Evolutionary conservation across 2,329 filamentous ascomycete species (phyloP), one percentile per base, ranked within the genome.

Genomic region (Cryphonectria parasitica): DNA sequence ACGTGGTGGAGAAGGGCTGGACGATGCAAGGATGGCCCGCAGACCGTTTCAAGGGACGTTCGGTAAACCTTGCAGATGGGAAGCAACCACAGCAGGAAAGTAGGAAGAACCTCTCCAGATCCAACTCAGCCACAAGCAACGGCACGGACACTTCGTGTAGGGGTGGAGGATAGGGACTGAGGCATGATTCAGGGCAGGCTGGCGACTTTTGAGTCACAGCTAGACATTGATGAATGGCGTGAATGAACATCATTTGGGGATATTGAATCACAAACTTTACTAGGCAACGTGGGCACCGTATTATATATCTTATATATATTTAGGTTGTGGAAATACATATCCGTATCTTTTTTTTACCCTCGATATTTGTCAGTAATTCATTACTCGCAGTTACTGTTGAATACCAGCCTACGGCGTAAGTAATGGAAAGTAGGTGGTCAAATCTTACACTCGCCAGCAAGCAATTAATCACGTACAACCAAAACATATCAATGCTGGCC

Each of bases 11-110:
- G 81, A 82, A 52, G 68, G 82, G 81, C 0, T 78, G 76, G 68
- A 85, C 85, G 1, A 83, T 86, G 78, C 87, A 89, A 75, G 87
- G 87, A 0, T 88, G 86, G 86, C 86, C 87, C 1, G 84, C 82
- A 1, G 82, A 83, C 67, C 77, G 79, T 67, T 84, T 82, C 71
- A 75, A 73, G 28, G 78, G 76, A 2, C 56, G 43, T 13, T 69
- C 74, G 43, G 68, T 72, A 0, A 39, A 8, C 5, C 36, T 64
- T 2, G 3, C 58, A 8, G 19, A 17, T 19, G 39, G 61, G 5
- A 8, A 25, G 19, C 19, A 52, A 4, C 11, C n/a, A 15, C 61
- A 67, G 13, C 25, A 49, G 28, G 22, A 63, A 3, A 49, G 17
- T 1, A 8, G 31, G 3, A 25, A 56, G 3, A 45, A 36, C 36